phyloP scores from a whole-genome alignment of 768 basidiomycete species.

The Leccinum incarnatum region DNA sequence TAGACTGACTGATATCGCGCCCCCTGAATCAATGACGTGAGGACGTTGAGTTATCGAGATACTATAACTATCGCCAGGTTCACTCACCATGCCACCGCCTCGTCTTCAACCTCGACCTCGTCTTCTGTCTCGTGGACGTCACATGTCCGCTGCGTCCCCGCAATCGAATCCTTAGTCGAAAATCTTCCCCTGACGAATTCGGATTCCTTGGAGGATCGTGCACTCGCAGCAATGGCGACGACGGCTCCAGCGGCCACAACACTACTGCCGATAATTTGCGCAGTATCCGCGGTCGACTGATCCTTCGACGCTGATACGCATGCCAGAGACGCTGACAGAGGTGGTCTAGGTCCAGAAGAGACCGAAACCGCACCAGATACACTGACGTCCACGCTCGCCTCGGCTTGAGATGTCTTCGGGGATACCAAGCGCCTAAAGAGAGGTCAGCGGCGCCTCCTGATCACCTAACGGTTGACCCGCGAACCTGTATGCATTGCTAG shows the following conservation, averaged over 20 bases:
- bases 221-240: background rate
- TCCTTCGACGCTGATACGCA: background rate
- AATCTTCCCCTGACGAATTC: background rate
- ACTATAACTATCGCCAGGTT: background rate
- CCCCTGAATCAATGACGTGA: conserved; percentile 2
- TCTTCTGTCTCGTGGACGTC: background rate
- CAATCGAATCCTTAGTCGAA: background rate
- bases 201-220: background rate
- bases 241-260: background rate
- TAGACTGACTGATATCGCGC: background rate
- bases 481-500: conserved; percentile 1
- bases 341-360: background rate
- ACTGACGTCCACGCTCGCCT: background rate
- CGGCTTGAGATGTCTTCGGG: background rate
- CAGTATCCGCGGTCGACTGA: background rate
- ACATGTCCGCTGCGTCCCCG: background rate
- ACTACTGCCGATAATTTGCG: background rate
- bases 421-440: background rate
- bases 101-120: background rate
- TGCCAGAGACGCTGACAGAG: background rate
- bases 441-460: background rate
- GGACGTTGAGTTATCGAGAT: background rate
- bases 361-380: background rate
- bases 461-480: background rate
- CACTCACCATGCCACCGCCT: conserved; percentile 6